Percentiles rank a stretch among this genome's conserved stretches.
These are phyloP conservation scores for Cercospora brassicicola DNA, from an alignment of 2,329 filamentous ascomycete genomes.

Conservation along the genomic window DNA sequence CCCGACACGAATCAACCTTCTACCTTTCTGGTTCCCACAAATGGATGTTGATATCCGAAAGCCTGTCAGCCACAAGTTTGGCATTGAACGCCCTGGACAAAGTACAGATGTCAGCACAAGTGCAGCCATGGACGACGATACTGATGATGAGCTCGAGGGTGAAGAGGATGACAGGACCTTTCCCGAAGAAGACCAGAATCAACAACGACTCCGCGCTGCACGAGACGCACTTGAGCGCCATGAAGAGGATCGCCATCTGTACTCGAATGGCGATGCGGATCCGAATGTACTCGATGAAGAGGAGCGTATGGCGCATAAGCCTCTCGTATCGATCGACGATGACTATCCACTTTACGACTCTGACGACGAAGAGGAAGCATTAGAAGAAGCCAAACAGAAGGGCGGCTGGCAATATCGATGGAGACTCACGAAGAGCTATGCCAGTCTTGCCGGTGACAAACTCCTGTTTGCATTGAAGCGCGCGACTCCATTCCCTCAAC, in stretches of 20 bases:
- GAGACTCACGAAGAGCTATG: slow-evolving; percentile 53
- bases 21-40: slow-evolving; percentile 97
- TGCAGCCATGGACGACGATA: slow-evolving; percentile 73
- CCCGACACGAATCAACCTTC: slow-evolving; percentile 78
- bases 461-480: slow-evolving; percentile 40
- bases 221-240: slow-evolving; percentile 54
- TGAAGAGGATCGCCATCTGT: slow-evolving; percentile 51
- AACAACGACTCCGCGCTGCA: slow-evolving; percentile 52
- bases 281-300: slow-evolving; percentile 68
- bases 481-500: slow-evolving; percentile 41
- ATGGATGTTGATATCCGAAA: slow-evolving; percentile 98
- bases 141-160: slow-evolving; percentile 64
- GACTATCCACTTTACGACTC: slow-evolving; percentile 91
- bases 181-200: slow-evolving; percentile 52
- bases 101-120: slow-evolving; percentile 75
- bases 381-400: slow-evolving; percentile 74
- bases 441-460: slow-evolving; percentile 48
- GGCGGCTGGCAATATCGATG: slow-evolving; percentile 76
- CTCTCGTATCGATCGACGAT: slow-evolving; percentile 56
- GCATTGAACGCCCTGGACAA: slow-evolving; percentile 76
- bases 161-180: slow-evolving; percentile 50
- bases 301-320: slow-evolving; percentile 70
- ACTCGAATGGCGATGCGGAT: slow-evolving; percentile 41
- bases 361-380: slow-evolving; percentile 68
- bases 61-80: slow-evolving; percentile 81